Percentiles rank a stretch among this genome's conserved stretches.
These are phyloP conservation scores for Venturia effusa DNA, from an alignment of 2,329 filamentous ascomycete genomes.

Conservation along the genomic window DNA sequence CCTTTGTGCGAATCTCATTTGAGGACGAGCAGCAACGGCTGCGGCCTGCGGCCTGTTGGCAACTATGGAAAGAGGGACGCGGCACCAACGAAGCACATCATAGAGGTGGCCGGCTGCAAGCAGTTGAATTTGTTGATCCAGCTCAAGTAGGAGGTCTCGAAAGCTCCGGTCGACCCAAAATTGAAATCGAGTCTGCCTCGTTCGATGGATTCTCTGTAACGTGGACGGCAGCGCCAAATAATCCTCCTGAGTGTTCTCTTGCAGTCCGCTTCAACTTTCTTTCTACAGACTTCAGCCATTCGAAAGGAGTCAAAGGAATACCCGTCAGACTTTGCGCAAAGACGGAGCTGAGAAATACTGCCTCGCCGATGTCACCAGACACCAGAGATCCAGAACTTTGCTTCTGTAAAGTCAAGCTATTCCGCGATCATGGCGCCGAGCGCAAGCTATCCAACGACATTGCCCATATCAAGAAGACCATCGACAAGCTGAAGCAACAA, in stretches of 20 bases:
- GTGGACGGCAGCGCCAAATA: constrained; percentile 67
- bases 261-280: constrained; percentile 96
- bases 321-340: constrained; percentile 89
- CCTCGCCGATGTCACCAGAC: constrained; percentile 31
- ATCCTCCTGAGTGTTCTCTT: constrained; percentile 66
- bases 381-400: constrained; percentile 57
- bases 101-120: constrained; percentile 80
- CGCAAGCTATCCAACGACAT: constrained; percentile 91
- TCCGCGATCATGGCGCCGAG: constrained; percentile 91
- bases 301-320: constrained; percentile 96
- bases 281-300: constrained; percentile 97
- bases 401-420: constrained; percentile 95
- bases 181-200: constrained; percentile 51
- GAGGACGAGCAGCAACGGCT: constrained; percentile 89
- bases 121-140: constrained; percentile 81
- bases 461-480: constrained; percentile 89
- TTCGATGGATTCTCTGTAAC: constrained; percentile 91
- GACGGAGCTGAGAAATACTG: constrained; percentile 48
- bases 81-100: constrained; percentile 95
- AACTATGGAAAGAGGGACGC: constrained; percentile 89
- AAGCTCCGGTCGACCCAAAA: constrained; percentile 32
- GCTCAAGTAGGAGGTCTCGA: constrained; percentile 44
- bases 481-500: constrained; percentile 92
- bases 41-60: constrained; percentile 76
- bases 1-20: constrained; percentile 89